These are phyloP conservation scores for Trypanosoma congolense DNA, from an alignment of 208 protist genomes.

Conservation along the genomic window DNA sequence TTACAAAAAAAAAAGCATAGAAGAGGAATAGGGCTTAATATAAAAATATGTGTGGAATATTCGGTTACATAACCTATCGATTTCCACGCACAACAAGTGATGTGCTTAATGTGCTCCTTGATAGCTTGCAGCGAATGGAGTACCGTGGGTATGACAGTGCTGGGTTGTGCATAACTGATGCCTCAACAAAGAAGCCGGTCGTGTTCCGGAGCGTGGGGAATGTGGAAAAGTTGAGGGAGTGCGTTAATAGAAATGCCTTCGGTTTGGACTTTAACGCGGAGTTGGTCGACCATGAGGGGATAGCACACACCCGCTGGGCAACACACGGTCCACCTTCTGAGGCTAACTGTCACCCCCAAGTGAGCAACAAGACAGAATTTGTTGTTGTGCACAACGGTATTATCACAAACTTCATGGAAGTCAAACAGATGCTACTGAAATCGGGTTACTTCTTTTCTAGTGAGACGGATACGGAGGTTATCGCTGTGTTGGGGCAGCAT, in stretches of 20 bases:
- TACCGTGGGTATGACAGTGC: constrained; percentile 96
- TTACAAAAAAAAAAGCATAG: not conserved
- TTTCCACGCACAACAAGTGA: constrained; percentile 28
- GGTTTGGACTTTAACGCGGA: constrained; percentile 30
- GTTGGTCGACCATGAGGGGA: constrained; percentile 56
- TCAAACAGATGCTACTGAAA: constrained; percentile 65
- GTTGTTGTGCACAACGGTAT: constrained; percentile 95
- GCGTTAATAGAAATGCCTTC: constrained; percentile 11
- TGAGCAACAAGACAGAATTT: constrained; percentile 71
- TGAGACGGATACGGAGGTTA: constrained; percentile 95
- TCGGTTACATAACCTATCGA: constrained; percentile 70
- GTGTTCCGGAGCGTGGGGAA: constrained; percentile 84
- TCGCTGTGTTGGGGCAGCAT: constrained; percentile 88
- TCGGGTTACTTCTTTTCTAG: constrained; percentile 82
- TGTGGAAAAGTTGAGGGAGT: constrained; percentile 56
- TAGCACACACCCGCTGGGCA: constrained; percentile 97
- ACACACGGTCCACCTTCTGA: constrained; percentile 93
- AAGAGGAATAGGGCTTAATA: too few relatives aligned
- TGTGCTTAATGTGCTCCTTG: constrained; percentile 72
- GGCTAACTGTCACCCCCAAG: constrained; percentile 93
- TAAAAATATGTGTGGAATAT: constrained; percentile 85
- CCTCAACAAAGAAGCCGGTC: constrained; percentile 13
- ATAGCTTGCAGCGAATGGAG: constrained; percentile 88
- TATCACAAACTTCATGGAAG: constrained; percentile 89
- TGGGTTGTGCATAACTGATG: constrained; percentile 73